A percentile compares a stretch with the other conserved stretches of the same genome.
Conservation (phyloP, 306 rosid species). For the Albizia julibrissin region DNA sequence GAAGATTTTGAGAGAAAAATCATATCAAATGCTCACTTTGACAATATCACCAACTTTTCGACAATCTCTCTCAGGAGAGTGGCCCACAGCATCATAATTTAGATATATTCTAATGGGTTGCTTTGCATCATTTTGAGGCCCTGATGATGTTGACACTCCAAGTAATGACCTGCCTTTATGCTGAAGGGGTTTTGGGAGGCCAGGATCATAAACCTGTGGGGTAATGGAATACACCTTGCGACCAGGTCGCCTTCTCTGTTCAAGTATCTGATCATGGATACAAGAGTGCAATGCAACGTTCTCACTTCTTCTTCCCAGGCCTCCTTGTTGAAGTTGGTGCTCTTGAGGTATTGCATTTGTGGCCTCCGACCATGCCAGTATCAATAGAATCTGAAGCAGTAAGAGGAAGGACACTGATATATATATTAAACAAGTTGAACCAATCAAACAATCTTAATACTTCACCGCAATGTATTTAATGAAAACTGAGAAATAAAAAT, state of each 20-base stretch:
- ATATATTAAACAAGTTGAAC: slow-evolving; percentile 10
- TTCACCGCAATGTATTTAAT: slow-evolving; percentile 4
- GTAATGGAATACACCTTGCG: slow-evolving; percentile 85
- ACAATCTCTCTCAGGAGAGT: slow-evolving; percentile 91
- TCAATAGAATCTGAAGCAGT: slow-evolving; percentile 63
- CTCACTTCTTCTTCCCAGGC: slow-evolving; percentile 45
- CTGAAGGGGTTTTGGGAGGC: slow-evolving; percentile 51
- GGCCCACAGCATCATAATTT: slow-evolving; percentile 98
- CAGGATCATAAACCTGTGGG: slow-evolving; percentile 75
- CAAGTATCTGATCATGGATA: slow-evolving; percentile 93
- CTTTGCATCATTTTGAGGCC: slow-evolving; percentile 59
- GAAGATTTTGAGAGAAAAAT: neutral
- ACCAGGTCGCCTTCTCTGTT: slow-evolving; percentile 88
- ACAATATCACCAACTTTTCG: slow-evolving; percentile 76
- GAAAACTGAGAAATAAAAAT: slow-evolving; percentile 6
- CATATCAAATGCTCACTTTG: slow-evolving; percentile 58
- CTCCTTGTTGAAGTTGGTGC: slow-evolving; percentile 46
- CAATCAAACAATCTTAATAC: neutral
- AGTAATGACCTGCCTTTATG: slow-evolving; percentile 81
- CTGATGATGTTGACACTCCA: slow-evolving; percentile 48
- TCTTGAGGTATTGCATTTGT: slow-evolving; percentile 47
- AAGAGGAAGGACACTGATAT: slow-evolving; percentile 6
- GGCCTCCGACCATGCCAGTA: slow-evolving; percentile 59
- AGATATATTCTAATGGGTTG: slow-evolving; percentile 89
- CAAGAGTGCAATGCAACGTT: slow-evolving; percentile 86